Percentiles rank a stretch among this genome's conserved stretches.
These are phyloP conservation scores for Boletus vinaceobasis DNA, from an alignment of 768 basidiomycete species.

Conservation along the genomic window DNA sequence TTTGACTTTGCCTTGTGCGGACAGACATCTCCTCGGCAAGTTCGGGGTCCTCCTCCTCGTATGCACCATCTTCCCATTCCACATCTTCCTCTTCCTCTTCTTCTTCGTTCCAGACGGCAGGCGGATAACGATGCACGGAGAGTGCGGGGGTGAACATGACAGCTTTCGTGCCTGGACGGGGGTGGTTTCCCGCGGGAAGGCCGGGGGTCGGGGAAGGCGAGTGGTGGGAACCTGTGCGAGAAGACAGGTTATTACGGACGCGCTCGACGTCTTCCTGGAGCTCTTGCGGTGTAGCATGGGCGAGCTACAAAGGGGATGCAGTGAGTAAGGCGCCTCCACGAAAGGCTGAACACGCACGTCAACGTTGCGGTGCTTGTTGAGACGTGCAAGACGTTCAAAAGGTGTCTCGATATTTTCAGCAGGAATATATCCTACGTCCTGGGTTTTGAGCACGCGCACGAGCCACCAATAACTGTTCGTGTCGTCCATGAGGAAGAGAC, in stretches of 20 bases:
- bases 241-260: slow-evolving; percentile 48
- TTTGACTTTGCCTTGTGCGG: slow-evolving; percentile 36
- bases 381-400: slow-evolving; percentile 88
- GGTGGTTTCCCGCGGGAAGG: slow-evolving; percentile 27
- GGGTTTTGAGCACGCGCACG: slow-evolving; percentile 95
- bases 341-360: slow-evolving; percentile 58
- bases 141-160: slow-evolving; percentile 74
- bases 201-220: slow-evolving; percentile 47
- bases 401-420: slow-evolving; percentile 99
- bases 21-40: slow-evolving; percentile 55
- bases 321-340: neutral
- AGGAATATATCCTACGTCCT: slow-evolving; percentile 98
- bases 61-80: slow-evolving; percentile 62
- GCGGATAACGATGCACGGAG: slow-evolving; percentile 71
- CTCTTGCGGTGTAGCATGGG: slow-evolving; percentile 45
- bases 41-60: slow-evolving; percentile 65
- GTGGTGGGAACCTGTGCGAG: slow-evolving; percentile 46
- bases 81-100: slow-evolving; percentile 56
- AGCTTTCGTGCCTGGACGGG: slow-evolving; percentile 35
- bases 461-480: slow-evolving; percentile 99
- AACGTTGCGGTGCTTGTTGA: slow-evolving; percentile 97
- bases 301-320: slow-evolving; percentile 19
- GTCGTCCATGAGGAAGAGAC: slow-evolving; percentile 94
- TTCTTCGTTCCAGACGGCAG: slow-evolving; percentile 80
- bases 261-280: slow-evolving; percentile 56